Evolutionary conservation across 2,329 filamentous ascomycete species (phyloP).

Genomic region (Colletotrichum spinosum): DNA sequence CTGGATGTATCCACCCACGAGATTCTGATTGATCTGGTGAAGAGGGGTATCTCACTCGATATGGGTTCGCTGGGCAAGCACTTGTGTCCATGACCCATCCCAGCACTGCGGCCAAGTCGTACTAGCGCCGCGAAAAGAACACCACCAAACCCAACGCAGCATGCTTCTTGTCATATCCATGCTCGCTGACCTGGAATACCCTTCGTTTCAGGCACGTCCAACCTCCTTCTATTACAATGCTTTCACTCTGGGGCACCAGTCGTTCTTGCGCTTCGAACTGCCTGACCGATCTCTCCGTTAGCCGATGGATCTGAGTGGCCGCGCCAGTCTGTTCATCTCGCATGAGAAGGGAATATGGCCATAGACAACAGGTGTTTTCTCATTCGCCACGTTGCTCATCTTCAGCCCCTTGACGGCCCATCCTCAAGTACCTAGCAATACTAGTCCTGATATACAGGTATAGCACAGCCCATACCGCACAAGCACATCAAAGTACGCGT

Average conservation of each 20-base stretch:
- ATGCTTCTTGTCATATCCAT: background rate
- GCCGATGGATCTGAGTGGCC: too few species aligned
- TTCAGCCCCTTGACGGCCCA: slow-evolving; percentile 16
- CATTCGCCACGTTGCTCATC: slow-evolving; percentile 27
- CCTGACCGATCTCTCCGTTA: too few species aligned
- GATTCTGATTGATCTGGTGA: slow-evolving; percentile 57
- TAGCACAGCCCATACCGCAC: slow-evolving; percentile 8
- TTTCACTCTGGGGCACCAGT: too few species aligned
- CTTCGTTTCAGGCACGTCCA: too few species aligned
- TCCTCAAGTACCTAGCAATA: slow-evolving; percentile 20
- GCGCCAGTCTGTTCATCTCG: too few species aligned
- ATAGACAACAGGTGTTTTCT: background rate
- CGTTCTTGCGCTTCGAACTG: too few species aligned
- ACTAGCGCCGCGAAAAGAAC: too few species aligned
- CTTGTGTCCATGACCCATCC: slow-evolving; percentile 39
- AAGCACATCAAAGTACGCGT: slow-evolving; percentile 4
- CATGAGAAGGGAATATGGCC: too few species aligned
- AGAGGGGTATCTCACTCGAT: slow-evolving; percentile 47
- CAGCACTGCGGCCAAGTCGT: background rate
- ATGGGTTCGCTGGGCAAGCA: slow-evolving; percentile 48
- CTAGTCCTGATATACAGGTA: slow-evolving; percentile 29
- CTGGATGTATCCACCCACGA: slow-evolving; percentile 53
- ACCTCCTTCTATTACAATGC: too few species aligned
- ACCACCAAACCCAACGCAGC: too few species aligned
- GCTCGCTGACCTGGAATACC: too few species aligned